Evolutionary conservation across 495 filamentous ascomycete species (phyloP).

Genomic region (Sordaria brevicollis): DNA sequence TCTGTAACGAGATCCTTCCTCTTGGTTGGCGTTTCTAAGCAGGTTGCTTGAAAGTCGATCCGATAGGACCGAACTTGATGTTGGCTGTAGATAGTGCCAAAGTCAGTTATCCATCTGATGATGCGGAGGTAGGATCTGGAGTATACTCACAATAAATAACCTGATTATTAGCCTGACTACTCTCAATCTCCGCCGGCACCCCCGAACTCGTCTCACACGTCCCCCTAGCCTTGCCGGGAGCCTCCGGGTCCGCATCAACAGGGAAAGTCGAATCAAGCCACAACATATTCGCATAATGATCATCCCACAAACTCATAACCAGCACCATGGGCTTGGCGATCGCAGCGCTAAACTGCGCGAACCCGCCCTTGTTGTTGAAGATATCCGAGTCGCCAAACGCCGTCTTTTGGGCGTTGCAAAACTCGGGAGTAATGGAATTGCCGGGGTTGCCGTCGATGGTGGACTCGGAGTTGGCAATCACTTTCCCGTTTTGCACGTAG

Average conservation of each 20-base stretch:
- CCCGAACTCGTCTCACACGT: slow-evolving; percentile 51
- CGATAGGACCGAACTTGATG: slow-evolving; percentile 59
- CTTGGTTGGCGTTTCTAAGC: not conserved
- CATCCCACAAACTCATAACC: slow-evolving; percentile 66
- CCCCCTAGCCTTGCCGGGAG: slow-evolving; percentile 58
- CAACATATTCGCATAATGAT: slow-evolving; percentile 64
- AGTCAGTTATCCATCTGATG: not conserved
- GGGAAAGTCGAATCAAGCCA: slow-evolving; percentile 74
- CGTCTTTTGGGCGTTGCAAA: slow-evolving; percentile 9
- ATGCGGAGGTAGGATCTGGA: not conserved
- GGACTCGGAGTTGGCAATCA: slow-evolving; percentile 47
- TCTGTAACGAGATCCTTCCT: not conserved
- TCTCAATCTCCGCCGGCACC: slow-evolving; percentile 46
- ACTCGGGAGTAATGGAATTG: slow-evolving; percentile 21
- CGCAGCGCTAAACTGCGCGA: slow-evolving; percentile 43
- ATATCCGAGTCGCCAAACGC: slow-evolving; percentile 48
- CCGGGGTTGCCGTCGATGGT: slow-evolving; percentile 36
- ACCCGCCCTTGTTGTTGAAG: slow-evolving; percentile 50
- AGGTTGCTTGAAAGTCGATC: slow-evolving; percentile 41
- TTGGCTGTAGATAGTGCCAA: slow-evolving; percentile 30
- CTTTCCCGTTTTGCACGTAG: slow-evolving; percentile 57
- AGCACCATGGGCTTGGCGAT: slow-evolving; percentile 53
- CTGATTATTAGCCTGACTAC: slow-evolving; percentile 34
- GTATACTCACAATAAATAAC: slow-evolving; percentile 27
- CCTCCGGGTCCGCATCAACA: slow-evolving; percentile 27